phyloP scores from a whole-genome alignment of 129 eudicot species.

The Chrysanthemum lavandulifolium region DNA sequence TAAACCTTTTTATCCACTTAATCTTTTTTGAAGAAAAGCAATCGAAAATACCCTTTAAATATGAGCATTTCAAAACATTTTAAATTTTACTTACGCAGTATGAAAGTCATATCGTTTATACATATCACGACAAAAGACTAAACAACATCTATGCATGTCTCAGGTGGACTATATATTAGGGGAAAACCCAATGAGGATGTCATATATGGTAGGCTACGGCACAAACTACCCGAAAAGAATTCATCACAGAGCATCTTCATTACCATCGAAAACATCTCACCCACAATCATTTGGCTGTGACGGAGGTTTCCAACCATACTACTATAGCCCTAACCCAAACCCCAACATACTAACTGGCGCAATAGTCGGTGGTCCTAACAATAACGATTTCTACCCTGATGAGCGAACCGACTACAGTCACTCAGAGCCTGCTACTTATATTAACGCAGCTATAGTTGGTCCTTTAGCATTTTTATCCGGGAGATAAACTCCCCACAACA shows the following conservation, averaged over 20 bases:
- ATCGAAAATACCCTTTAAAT: no score
- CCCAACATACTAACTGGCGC: slow-evolving; percentile 75
- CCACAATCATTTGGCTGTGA: slow-evolving; percentile 69
- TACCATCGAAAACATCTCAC: slow-evolving; percentile 60
- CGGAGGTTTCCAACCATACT: slow-evolving; percentile 67
- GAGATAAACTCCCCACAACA: slow-evolving; percentile 29
- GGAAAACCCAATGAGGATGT: slow-evolving; percentile 85
- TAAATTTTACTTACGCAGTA: no score
- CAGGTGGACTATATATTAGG: slow-evolving; percentile 93
- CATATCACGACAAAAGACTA: not conserved
- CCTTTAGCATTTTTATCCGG: slow-evolving; percentile 82
- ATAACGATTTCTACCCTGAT: slow-evolving; percentile 77
- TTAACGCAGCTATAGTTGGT: slow-evolving; percentile 89
- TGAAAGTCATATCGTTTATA: no score
- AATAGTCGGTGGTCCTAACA: slow-evolving; percentile 88
- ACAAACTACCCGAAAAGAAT: slow-evolving; percentile 67
- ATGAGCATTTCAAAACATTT: no score
- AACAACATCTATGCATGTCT: not conserved
- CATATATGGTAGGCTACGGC: slow-evolving; percentile 95
- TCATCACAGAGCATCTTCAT: slow-evolving; percentile 90
- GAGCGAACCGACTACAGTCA: slow-evolving; percentile 83
- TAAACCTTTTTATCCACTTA: no score
- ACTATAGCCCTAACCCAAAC: slow-evolving; percentile 64
- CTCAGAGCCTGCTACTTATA: slow-evolving; percentile 86
- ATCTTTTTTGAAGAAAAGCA: no score